phyloP scores from a whole-genome alignment of 2,329 filamentous ascomycete species.

The Aspergillus fumigatus region DNA sequence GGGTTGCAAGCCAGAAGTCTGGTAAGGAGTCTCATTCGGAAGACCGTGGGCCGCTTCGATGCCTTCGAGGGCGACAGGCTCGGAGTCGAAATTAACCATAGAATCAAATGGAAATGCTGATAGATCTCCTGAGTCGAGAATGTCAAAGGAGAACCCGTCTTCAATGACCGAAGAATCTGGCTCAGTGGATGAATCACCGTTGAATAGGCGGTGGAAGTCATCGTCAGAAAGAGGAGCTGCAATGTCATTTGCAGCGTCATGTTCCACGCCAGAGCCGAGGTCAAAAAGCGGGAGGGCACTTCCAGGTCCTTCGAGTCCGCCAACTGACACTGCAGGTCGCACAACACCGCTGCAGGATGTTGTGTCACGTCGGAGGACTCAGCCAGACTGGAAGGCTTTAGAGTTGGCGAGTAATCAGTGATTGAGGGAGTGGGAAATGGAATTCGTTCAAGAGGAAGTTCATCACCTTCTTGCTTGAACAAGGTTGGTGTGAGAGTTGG shows the following conservation, averaged over 20 bases:
- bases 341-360: conserved; percentile 99
- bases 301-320: conserved; percentile 52
- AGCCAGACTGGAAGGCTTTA: conserved; percentile 42
- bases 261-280: conserved; percentile 33
- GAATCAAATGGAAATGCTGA: conserved; percentile 51
- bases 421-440: conserved; percentile 37
- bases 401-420: conserved; percentile 37
- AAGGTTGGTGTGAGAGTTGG: conserved; percentile 38
- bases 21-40: conserved; percentile 47
- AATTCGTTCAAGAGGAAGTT: conserved; percentile 38
- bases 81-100: conserved; percentile 53
- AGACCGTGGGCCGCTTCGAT: conserved; percentile 44
- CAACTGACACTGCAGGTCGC: conserved; percentile 99
- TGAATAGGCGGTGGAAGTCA: conserved; percentile 58
- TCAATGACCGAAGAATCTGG: conserved; percentile 73
- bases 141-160: conserved; percentile 69
- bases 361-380: conserved; percentile 88
- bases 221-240: conserved; percentile 63
- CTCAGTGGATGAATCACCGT: conserved; percentile 63
- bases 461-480: conserved; percentile 43
- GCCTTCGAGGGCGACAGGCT: conserved; percentile 42
- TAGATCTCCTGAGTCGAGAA: conserved; percentile 50
- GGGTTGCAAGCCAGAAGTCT: conserved; percentile 50
- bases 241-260: conserved; percentile 56
- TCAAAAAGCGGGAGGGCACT: conserved; percentile 41